phyloP scores from a whole-genome alignment of 306 rosid species.

The Dalbergia oliveri region DNA sequence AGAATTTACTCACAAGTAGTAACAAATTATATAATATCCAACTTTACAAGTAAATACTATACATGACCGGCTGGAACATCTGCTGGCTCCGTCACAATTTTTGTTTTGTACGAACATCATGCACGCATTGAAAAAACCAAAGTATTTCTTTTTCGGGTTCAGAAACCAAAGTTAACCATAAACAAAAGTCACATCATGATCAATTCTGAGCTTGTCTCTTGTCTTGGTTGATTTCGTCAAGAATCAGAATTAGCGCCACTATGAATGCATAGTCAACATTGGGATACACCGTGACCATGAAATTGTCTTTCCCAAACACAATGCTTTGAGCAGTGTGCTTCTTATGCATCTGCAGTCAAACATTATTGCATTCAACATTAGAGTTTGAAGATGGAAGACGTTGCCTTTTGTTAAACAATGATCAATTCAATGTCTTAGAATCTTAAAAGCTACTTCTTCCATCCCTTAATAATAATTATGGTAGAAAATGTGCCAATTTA shows the following conservation, averaged over 20 bases:
- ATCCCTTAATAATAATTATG: no score
- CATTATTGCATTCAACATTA: slow-evolving; percentile 6
- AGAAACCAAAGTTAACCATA: background rate
- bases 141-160: background rate
- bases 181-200: background rate
- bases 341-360: slow-evolving; percentile 60
- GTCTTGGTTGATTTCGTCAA: slow-evolving; percentile 56
- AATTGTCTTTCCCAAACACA: slow-evolving; percentile 54
- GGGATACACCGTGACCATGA: slow-evolving; percentile 61
- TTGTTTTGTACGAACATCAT: background rate
- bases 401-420: background rate
- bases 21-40: background rate
- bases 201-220: background rate
- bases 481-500: no score
- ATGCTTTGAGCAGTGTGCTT: slow-evolving; percentile 46
- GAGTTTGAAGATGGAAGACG: background rate
- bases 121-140: background rate
- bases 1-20: background rate
- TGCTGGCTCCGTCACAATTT: background rate
- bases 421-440: background rate
- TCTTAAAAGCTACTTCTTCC: no score
- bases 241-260: slow-evolving; percentile 55
- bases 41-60: background rate
- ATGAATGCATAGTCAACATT: slow-evolving; percentile 57
- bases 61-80: background rate